Evolutionary conservation across 1,284 basidiomycete species (phyloP).

Genomic region (Uromyces viciae-fabae): DNA sequence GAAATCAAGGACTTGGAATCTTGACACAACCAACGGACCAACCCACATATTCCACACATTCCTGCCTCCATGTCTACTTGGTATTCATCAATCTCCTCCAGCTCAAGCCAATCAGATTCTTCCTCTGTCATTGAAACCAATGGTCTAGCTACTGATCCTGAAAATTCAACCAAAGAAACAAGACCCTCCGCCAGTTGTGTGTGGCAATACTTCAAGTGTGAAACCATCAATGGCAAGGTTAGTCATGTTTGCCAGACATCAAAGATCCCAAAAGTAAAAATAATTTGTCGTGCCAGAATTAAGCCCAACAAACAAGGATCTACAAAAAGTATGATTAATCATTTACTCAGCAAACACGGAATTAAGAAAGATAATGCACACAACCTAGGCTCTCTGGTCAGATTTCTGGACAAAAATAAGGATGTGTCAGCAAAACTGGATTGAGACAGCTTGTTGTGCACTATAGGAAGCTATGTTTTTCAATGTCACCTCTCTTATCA

Average conservation of each 20-base stretch:
- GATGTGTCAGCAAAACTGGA: neutral
- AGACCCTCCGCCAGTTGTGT: neutral
- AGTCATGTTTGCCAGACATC: neutral
- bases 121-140: neutral
- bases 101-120: neutral
- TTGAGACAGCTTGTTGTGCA: neutral
- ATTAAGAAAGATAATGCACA: neutral
- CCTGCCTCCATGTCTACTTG: no score
- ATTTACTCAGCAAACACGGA: neutral
- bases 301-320: neutral
- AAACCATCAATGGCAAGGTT: neutral
- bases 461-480: neutral
- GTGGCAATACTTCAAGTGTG: neutral
- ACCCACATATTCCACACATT: no score
- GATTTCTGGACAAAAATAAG: neutral
- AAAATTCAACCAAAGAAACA: neutral
- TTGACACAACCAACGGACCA: no score
- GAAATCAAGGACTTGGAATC: no score
- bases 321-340: neutral
- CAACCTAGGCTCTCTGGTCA: no score
- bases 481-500: neutral
- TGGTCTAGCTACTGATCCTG: neutral
- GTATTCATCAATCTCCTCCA: no score
- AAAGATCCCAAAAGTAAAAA: neutral
- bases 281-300: neutral